Conservation (phyloP, 176 grass and related monocot genomes). For the Panicum miliaceum region DNA sequence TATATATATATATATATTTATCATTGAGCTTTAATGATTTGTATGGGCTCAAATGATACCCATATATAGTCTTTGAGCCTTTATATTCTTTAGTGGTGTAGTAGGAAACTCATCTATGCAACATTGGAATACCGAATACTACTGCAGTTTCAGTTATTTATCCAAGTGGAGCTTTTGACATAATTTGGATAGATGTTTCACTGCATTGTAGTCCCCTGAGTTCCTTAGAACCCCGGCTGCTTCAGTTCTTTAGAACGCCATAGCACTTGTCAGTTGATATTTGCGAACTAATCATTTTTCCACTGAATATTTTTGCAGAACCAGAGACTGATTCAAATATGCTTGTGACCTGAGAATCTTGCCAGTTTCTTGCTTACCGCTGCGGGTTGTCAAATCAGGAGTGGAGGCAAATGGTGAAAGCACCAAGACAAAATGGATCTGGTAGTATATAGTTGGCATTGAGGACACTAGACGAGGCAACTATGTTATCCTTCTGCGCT, state of each 20-base stretch:
- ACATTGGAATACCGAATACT: neutral
- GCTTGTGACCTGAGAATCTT: constrained; percentile 27
- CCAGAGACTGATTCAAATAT: constrained; percentile 36
- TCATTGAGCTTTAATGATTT: neutral
- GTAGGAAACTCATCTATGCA: neutral
- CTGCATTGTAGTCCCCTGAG: neutral
- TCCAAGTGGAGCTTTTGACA: constrained; percentile 5
- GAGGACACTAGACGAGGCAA: constrained; percentile 28
- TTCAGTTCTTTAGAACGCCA: neutral
- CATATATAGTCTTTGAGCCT: neutral
- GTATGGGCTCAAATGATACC: neutral
- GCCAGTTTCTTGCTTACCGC: constrained; percentile 24
- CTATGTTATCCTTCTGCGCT: constrained; percentile 27
- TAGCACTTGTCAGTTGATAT: neutral
- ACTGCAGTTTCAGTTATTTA: neutral
- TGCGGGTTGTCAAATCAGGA: neutral
- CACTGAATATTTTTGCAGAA: constrained; percentile 33
- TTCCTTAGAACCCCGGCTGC: neutral
- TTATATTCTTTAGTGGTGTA: neutral
- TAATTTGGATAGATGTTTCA: constrained; percentile 1
- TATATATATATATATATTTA: neutral
- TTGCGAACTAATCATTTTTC: neutral
- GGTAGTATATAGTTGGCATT: constrained; percentile 46
- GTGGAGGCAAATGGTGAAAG: neutral
- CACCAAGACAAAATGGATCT: constrained; percentile 32